A percentile compares a stretch with the other conserved stretches of the same genome.
Evolutionary conservation across 169 alveolate species (phyloP).

Genomic region (Plasmodium malariae): DNA sequence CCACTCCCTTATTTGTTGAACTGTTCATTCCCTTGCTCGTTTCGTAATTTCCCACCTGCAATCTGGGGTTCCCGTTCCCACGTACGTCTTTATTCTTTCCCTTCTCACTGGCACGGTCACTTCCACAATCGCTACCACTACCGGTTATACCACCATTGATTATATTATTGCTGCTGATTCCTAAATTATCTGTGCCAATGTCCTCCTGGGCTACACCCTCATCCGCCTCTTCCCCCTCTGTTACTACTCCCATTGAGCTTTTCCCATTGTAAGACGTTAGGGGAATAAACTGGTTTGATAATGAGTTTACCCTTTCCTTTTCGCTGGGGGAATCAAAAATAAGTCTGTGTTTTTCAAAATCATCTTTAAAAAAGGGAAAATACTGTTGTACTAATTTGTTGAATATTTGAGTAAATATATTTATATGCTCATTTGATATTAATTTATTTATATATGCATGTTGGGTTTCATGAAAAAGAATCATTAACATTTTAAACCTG

Average conservation of each 20-base stretch:
- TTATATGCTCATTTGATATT: conserved; percentile 59
- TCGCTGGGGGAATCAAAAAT: conserved; percentile 86
- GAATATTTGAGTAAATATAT: conserved; percentile 51
- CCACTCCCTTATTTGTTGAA: conserved; percentile 80
- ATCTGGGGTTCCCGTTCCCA: too few relatives aligned
- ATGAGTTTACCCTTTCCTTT: too few relatives aligned
- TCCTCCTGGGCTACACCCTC: too few relatives aligned
- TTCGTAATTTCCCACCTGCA: too few relatives aligned
- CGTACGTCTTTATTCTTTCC: too few relatives aligned
- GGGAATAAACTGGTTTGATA: too few relatives aligned
- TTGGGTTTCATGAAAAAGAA: conserved; percentile 68
- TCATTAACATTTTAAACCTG: conserved; percentile 59
- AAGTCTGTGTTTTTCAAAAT: conserved; percentile 89
- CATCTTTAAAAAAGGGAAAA: conserved; percentile 63
- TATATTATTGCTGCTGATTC: too few relatives aligned
- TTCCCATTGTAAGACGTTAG: too few relatives aligned
- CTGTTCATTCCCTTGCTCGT: too few relatives aligned
- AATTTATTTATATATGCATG: conserved; percentile 53
- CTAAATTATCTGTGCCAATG: not conserved
- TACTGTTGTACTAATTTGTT: conserved; percentile 38
- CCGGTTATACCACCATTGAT: not conserved
- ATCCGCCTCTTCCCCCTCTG: too few relatives aligned
- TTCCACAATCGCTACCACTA: not conserved
- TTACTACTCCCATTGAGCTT: too few relatives aligned
- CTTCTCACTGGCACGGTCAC: too few relatives aligned